phyloP scores from a whole-genome alignment of 1,284 basidiomycete genomes.

The Ustanciosporium gigantosporum region DNA sequence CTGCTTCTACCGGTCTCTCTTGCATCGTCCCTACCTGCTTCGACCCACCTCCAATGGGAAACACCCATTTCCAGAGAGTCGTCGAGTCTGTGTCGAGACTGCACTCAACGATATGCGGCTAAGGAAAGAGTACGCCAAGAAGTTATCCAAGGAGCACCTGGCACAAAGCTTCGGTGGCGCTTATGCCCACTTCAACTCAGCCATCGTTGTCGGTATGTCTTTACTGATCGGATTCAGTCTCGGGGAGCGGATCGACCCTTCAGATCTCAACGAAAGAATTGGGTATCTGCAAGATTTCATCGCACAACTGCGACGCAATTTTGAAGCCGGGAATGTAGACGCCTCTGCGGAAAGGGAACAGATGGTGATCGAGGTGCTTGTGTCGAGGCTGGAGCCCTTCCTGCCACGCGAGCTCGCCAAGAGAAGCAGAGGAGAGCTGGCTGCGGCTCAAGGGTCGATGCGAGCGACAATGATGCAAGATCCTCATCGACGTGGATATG shows the following conservation, averaged over 20 bases:
- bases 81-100: conserved; percentile 30
- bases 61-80: conserved; percentile 34
- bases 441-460: conserved; percentile 34
- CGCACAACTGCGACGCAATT: conserved; percentile 25
- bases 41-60: conserved; percentile 28
- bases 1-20: conserved; percentile 37
- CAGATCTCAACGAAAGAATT: conserved; percentile 27
- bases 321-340: conserved; percentile 40
- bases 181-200: conserved; percentile 40
- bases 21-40: conserved; percentile 35
- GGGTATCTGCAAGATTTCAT: conserved; percentile 40
- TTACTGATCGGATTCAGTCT: conserved; percentile 29
- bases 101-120: conserved; percentile 38
- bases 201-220: conserved; percentile 41
- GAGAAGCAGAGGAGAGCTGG: conserved; percentile 22
- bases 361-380: conserved; percentile 39
- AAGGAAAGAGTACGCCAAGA: conserved; percentile 23
- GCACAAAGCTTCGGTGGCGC: conserved; percentile 38
- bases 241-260: conserved; percentile 25
- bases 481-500: conserved; percentile 10
- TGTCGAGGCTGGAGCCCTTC: conserved; percentile 31
- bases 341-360: conserved; percentile 35
- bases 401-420: conserved; percentile 21
- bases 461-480: conserved; percentile 31
- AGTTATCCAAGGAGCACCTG: conserved; percentile 26